These are phyloP conservation scores for Rubia occidens DNA, from an alignment of 305 asterid genomes.

Conservation along the genomic window DNA sequence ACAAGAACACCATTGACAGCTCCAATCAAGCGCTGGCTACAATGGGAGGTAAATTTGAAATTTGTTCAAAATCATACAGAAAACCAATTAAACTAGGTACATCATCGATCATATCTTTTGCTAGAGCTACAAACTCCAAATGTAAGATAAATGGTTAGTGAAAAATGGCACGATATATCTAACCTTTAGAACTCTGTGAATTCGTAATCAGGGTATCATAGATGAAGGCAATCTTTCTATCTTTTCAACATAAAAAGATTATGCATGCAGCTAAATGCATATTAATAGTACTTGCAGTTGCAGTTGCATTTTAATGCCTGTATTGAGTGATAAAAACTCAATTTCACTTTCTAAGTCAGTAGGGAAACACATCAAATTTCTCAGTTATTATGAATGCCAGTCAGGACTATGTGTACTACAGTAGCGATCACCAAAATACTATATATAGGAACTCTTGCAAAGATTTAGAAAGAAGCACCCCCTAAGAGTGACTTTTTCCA, in stretches of 20 bases:
- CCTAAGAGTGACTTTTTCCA: background rate
- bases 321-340: background rate
- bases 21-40: slow-evolving; percentile 77
- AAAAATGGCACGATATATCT: background rate
- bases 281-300: too few relatives aligned
- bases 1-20: slow-evolving; percentile 76
- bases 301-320: background rate
- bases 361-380: background rate
- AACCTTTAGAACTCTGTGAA: background rate
- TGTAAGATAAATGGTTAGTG: background rate
- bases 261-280: background rate
- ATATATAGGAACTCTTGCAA: background rate
- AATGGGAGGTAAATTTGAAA: slow-evolving; percentile 20
- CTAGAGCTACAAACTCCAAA: background rate
- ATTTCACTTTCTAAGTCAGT: background rate
- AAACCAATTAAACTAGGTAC: background rate
- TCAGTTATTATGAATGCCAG: background rate
- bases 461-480: background rate
- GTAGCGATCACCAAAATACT: background rate
- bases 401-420: background rate
- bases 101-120: background rate
- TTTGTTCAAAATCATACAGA: slow-evolving; percentile 8
- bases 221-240: background rate
- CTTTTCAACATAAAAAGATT: background rate
- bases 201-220: background rate